Evolutionary conservation across 208 protist species (phyloP), one percentile per base, ranked within the genome.

Genomic region (Leishmania aethiopica): DNA sequence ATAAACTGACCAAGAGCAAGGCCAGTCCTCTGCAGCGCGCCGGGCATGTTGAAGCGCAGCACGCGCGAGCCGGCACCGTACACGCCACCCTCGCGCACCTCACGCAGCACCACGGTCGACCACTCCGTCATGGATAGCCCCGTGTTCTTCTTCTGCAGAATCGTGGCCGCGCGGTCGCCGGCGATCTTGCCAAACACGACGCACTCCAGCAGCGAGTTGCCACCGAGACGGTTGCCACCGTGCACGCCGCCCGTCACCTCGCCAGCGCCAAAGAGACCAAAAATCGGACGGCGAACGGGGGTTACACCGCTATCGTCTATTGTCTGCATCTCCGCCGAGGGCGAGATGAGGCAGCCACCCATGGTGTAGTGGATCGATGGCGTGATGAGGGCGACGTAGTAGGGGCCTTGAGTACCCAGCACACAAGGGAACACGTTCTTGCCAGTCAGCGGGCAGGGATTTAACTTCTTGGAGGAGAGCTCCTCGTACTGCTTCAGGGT

Each of bases 321-420:
- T 1, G 80, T 79, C 84, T 99, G 92, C 47, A 99, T 88, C 69
- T 94, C 86, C 17, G 90, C 96, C 17, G 97, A 84, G 15, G 89
- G 75, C 53, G 94, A 94, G 81, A 99, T 98, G 60, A 90, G 77
- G 71, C 98, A 86, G 69, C 99, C 99, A 78, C 99, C 99, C 98
- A 99, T 99, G 15, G 92, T 98, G 93, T 99, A 99, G 90, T 99
- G 99, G 82, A 99, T 95, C 11, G 91, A 93, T 19, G 99, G 99
- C 45, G 97, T 99, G 71, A 99, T 90, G 75, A 88, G 84, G 51
- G 95, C 91, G 49, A 97, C 93, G 84, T 98, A 93, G 84, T 88
- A 97, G 25, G 89, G 90, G 40, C 93, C 92, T 42, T 93, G 84
- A 6, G 86, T 45, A 60, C 91, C 94, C 35, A 94, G 15, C 37